Evolutionary conservation across 345 rosid species (phyloP).

Genomic region (Bruguiera parviflora): DNA sequence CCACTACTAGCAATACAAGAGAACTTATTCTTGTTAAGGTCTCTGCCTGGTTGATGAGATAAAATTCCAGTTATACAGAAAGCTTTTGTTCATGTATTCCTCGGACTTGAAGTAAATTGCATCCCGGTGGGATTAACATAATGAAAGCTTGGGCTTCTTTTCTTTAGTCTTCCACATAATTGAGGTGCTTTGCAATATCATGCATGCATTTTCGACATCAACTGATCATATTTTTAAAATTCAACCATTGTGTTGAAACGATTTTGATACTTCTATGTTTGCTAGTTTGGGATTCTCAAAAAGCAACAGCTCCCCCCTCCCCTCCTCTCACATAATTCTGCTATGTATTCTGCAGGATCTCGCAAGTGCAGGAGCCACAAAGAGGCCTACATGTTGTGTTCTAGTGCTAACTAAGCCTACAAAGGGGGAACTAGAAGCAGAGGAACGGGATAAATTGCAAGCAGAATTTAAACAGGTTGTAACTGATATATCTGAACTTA

Average conservation of each 20-base stretch:
- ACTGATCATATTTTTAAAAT: neutral
- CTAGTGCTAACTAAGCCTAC: slow-evolving; percentile 73
- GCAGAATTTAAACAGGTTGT: slow-evolving; percentile 57
- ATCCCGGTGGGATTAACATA: neutral
- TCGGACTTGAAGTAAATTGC: neutral
- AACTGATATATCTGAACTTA: slow-evolving; percentile 59
- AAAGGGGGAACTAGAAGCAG: slow-evolving; percentile 69
- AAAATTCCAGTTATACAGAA: neutral
- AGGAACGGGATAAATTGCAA: slow-evolving; percentile 65
- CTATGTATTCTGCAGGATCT: slow-evolving; percentile 56
- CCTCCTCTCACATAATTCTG: neutral
- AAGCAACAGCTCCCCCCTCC: neutral
- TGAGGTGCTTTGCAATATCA: neutral
- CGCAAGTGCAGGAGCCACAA: slow-evolving; percentile 87
- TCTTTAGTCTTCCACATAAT: neutral
- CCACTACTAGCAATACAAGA: neutral
- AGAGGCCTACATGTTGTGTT: slow-evolving; percentile 94
- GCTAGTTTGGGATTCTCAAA: neutral
- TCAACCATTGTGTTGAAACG: neutral
- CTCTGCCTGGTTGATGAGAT: neutral
- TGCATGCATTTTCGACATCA: neutral
- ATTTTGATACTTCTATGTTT: neutral
- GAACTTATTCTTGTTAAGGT: neutral
- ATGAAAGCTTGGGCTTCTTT: neutral
- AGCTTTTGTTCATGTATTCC: neutral